A percentile compares a stretch with the other conserved stretches of the same genome.
These are phyloP conservation scores for Cladochytrium replicatum DNA, from an alignment of 192 early-diverging fungal species.

Conservation along the genomic window DNA sequence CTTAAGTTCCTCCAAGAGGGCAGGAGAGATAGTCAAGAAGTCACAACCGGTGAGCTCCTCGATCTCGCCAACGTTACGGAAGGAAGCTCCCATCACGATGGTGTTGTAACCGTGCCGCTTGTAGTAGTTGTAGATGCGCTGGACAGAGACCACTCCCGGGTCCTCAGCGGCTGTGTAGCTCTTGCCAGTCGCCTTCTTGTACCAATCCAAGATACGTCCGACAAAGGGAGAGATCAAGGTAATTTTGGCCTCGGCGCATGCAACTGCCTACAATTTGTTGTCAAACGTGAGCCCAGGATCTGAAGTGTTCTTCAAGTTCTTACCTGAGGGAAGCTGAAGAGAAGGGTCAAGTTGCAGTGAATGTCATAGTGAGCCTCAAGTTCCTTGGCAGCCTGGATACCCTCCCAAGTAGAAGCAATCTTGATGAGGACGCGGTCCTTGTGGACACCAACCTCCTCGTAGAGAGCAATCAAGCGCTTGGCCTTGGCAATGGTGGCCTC, in stretches of 20 bases:
- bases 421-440: slow-evolving; percentile 97
- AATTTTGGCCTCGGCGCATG: slow-evolving; percentile 90
- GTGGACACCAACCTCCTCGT: slow-evolving; percentile 76
- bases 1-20: slow-evolving; percentile 70
- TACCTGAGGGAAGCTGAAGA: slow-evolving; percentile 89
- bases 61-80: slow-evolving; percentile 96
- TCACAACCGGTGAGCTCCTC: slow-evolving; percentile 94
- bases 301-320: no score
- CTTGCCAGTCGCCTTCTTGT: slow-evolving; percentile 86
- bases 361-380: slow-evolving; percentile 83
- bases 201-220: slow-evolving; percentile 98
- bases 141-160: slow-evolving; percentile 89
- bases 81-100: slow-evolving; percentile 99
- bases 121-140: slow-evolving; percentile 99
- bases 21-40: slow-evolving; percentile 93
- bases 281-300: no score
- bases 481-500: slow-evolving; percentile 92
- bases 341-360: slow-evolving; percentile 97
- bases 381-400: slow-evolving; percentile 90
- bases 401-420: slow-evolving; percentile 98
- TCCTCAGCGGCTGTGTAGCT: slow-evolving; percentile 67
- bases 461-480: slow-evolving; percentile 75
- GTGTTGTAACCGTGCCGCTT: slow-evolving; percentile 95
- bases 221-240: slow-evolving; percentile 99
- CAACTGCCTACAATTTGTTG: slow-evolving; percentile 87